Evolutionary conservation across 2,329 filamentous ascomycete species (phyloP), one percentile per base, ranked within the genome.

Genomic region (Aspergillus fructus): DNA sequence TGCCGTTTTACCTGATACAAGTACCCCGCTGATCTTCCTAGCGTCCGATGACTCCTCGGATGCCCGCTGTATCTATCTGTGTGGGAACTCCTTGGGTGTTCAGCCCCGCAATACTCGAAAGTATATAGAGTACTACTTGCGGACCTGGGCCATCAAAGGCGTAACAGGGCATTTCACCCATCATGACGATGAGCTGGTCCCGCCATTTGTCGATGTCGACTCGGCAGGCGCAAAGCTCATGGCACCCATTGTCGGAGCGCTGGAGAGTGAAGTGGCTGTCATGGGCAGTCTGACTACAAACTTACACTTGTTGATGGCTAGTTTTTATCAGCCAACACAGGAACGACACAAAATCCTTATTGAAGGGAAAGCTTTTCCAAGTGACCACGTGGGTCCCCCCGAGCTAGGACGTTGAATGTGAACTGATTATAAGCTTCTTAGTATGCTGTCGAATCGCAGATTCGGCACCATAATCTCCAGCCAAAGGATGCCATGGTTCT

Each of bases 291-390:
- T 96, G 67, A 96, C 90, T 2, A 85, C 83, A 21, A 96, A 96
- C 71, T 72, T 96, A 59, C 91, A 96, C 72, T 74, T 96, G 15
- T 78, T 94, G 67, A 86, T 96, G 87, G 87, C 89, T 7, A 90
- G 88, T 74, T 96, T 96, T 76, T 96, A 93, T 76, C 81, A 78
- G 53, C 91, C 91, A 0, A 88, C 81, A 0, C 74, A 78, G 47
- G 78, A 83, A 68, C 81, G 76, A 40, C 88, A 89, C 76, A 94
- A 93, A 77, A 89, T 96, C 61, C 89, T 96, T 52, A 81, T 93
- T n/a, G 91, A 96, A 73, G 90, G 89, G 74, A 92, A 92, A 69
- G 91, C 92, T 0, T 96, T 96, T 65, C 93, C 92, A 0, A 93
- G 89, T 72, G 92, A 96, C 69, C 88, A 91, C 73, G 87, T 87